Evolutionary conservation across 805 yeast genomes (phyloP), one percentile per base, ranked within the genome.

Genomic region (Hanseniaspora singularis): DNA sequence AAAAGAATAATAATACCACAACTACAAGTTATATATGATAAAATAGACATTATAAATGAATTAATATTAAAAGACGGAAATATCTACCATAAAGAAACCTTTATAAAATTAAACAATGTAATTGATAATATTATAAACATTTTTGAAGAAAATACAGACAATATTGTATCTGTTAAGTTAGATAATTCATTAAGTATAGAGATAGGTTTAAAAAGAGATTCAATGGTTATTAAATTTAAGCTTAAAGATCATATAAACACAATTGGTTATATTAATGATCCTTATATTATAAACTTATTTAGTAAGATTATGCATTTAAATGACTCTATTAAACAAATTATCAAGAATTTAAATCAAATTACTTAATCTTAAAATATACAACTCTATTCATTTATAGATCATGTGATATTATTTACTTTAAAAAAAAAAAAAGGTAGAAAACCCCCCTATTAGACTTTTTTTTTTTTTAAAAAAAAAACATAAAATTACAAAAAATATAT

Each of bases 201-300:
- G 9, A 15, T 44, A 12, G 36, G 30, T 31, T 28, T 44, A 4
- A 44, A 37, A 31, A 28, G 22, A 31, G 48, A 44, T 16, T 44
- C 48, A 4, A 44, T 44, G 48, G 38, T 44, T n/a, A 24, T 44
- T 4, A 28, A 33, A 8, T 44, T 44, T 16, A 44, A 37, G 26
- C 32, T 44, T 3, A 44, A 44, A 22, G 22, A 44, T 24, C 20
- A 14, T 12, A 15, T 31, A 6, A 22, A 18, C 2, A 30, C 41
- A 10, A 44, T 44, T 16, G 48, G 41, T 1, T 44, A 44, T 26
- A 44, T 44, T 28, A 44, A 44, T 12, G 48, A 44, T 16, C 48
- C 48, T 14, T 44, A 27, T 23, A 15, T 44, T 4, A 44, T 44
- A 22, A 37, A 44, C 14, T 10, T 44, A 16, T 44, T 30, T 18